These are phyloP conservation scores for Aureococcus anophagefferens DNA, from an alignment of 108 stramenopile genomes.

Conservation along the genomic window DNA sequence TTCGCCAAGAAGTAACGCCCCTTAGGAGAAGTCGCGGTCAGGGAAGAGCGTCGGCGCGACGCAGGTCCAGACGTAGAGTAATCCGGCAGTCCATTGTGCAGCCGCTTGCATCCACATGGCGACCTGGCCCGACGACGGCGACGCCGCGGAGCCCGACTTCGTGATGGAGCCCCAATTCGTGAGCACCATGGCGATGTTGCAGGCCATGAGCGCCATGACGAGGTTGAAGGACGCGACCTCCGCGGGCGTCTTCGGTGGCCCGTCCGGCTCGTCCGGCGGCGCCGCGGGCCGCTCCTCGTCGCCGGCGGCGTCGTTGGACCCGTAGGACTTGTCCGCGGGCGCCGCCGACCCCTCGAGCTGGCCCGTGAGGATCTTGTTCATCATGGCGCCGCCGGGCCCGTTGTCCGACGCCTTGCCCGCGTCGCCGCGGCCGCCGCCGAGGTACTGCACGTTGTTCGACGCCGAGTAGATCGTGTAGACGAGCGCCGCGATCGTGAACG, in stretches of 20 bases:
- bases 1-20: constrained; percentile 7
- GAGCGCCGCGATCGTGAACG: background rate
- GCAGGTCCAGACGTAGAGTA: constrained; percentile 78
- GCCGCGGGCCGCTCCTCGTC: background rate
- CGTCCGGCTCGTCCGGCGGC: background rate
- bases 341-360: background rate
- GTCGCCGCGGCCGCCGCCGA: background rate
- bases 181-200: constrained; percentile 79
- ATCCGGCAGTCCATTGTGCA: constrained; percentile 64
- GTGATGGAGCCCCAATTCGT: constrained; percentile 79
- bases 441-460: background rate
- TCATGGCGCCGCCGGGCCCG: background rate
- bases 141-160: constrained; percentile 37
- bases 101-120: constrained; percentile 84
- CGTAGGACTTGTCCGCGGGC: background rate
- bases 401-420: too few relatives aligned
- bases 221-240: constrained; percentile 61
- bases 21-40: constrained; percentile 77
- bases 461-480: background rate
- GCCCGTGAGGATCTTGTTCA: background rate
- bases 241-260: background rate
- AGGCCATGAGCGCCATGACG: constrained; percentile 62
- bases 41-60: constrained; percentile 80
- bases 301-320: background rate
- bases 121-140: constrained; percentile 54